Evolutionary conservation across 129 eudicot genomes (phyloP), one percentile per base, ranked within the genome.

Genomic region (Tagetes patula): DNA sequence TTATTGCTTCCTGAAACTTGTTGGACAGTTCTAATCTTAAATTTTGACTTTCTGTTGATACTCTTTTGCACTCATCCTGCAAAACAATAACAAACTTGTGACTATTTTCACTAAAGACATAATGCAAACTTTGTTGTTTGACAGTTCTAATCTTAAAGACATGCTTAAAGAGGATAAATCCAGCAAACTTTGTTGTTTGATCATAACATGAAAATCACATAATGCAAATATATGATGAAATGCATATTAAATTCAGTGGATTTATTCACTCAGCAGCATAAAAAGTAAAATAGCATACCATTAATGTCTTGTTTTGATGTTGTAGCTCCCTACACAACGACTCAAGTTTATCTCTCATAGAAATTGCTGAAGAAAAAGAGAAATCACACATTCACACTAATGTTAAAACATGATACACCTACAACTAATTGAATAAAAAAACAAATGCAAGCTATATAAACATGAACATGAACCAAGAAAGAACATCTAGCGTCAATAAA

Each of bases 1-100:
- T 87, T 80, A 92, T 89, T 78, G 98, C 98, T 80, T 92, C 96
- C 74, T 92, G 95, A 75, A 92, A 92, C 85, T 75, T 92, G 84
- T 83, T 85, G 40, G 98, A 89, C 63, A 92, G 83, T 77, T 92
- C 98, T 73, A 82, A 74, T 77, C 98, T 89, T 83, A 89, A 85
- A 73, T 86, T 85, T 73, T 92, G 98, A 62, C 96, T 95, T 75
- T 89, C 96, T 46, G 89, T 68, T 46, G 98, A 92, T 69, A 92
- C 96, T 64, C 91, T 78, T 81, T 85, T 89, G 87, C 94, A 92
- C 75, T 92, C 98, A 53, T 92, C 98, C 98, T 92, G 83, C 66
- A 73, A 72, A 49, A 71, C 66, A 80, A 36, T 49, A 46, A 47
- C 50, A 54, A 11, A 63, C 48, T 42, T 12, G 73, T 71, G 60